These are phyloP conservation scores for Fusarium solani-melongenae DNA, from an alignment of 2,329 filamentous ascomycete genomes.

Conservation along the genomic window DNA sequence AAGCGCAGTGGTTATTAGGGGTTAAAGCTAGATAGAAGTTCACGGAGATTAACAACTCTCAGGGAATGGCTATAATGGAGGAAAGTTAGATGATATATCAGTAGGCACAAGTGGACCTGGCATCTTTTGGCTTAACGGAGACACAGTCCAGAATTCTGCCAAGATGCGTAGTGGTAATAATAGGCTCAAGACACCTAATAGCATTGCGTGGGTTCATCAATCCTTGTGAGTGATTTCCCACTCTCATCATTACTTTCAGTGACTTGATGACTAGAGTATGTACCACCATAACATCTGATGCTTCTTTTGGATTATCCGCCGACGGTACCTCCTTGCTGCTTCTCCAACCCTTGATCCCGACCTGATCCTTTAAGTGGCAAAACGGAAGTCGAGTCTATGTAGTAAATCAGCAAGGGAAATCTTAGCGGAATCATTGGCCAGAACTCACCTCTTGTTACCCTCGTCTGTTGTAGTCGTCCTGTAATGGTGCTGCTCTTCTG, in stretches of 20 bases:
- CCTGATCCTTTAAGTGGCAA: slow-evolving; percentile 5
- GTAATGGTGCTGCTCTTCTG: slow-evolving; percentile 55
- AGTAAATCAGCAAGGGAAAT: not conserved
- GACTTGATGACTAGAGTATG: not conserved
- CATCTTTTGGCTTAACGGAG: not conserved
- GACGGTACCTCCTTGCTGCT: not conserved
- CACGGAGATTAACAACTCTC: not conserved
- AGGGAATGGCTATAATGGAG: not conserved
- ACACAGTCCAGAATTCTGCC: not conserved
- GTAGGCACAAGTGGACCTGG: not conserved
- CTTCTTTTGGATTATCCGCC: not conserved
- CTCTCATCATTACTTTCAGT: not conserved
- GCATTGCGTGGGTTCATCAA: not conserved
- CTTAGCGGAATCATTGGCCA: not conserved
- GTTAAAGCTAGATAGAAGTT: slow-evolving; percentile 1
- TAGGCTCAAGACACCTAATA: not conserved
- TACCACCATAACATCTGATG: not conserved
- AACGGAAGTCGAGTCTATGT: slow-evolving; percentile 20
- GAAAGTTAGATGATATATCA: not conserved
- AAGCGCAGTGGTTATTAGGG: slow-evolving; percentile 30
- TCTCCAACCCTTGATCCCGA: not conserved
- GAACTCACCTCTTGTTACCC: slow-evolving; percentile 18
- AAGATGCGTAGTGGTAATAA: not conserved
- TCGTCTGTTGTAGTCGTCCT: slow-evolving; percentile 55
- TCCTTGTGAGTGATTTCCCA: not conserved